Conservation (phyloP, 306 rosid species). For the Castanospermum australe region DNA sequence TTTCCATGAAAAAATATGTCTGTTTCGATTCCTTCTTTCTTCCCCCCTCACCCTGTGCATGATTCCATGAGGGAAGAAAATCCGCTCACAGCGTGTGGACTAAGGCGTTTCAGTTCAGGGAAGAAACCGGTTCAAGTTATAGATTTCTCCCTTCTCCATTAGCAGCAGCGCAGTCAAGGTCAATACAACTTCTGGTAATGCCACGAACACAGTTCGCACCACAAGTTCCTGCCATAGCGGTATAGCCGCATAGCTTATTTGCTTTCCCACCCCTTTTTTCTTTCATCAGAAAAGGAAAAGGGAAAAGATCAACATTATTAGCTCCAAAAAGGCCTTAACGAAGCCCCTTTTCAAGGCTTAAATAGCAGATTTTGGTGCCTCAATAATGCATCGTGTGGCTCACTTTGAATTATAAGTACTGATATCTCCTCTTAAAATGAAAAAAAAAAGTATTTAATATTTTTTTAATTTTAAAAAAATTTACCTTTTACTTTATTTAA, state of each 20-base stretch:
- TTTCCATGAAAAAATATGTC: neutral
- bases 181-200: slow-evolving; percentile 23
- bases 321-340: neutral
- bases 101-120: neutral
- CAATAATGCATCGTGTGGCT: slow-evolving; percentile 10
- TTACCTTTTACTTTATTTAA: too few species aligned
- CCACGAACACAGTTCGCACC: neutral
- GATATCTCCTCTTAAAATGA: too few species aligned
- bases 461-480: too few species aligned
- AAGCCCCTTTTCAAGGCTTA: neutral
- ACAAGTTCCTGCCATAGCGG: neutral
- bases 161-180: slow-evolving; percentile 17
- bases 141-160: slow-evolving; percentile 10
- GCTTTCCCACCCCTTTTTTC: neutral
- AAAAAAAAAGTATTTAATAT: too few species aligned
- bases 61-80: neutral
- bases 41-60: neutral
- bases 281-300: neutral
- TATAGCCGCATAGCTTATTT: neutral
- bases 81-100: neutral
- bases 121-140: neutral
- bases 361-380: neutral
- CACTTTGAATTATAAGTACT: too few species aligned
- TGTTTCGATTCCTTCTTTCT: too few species aligned
- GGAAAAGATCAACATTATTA: neutral